Conservation (phyloP, 202 grass and related monocot genomes). For the Hordeum pubiflorum region DNA sequence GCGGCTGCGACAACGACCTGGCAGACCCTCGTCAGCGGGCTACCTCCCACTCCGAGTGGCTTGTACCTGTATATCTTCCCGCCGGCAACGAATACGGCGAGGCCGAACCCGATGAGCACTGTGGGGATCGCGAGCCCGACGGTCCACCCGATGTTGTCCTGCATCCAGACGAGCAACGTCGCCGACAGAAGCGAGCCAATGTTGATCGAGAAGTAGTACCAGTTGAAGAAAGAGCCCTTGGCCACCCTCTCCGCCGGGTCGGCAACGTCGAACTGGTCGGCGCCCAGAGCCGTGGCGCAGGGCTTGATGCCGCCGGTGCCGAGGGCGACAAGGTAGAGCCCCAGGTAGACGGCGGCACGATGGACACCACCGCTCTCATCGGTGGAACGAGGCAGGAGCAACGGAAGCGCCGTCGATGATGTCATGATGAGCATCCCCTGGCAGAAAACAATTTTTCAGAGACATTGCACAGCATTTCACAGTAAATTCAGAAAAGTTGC, state of each 20-base stretch:
- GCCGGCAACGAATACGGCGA: not conserved
- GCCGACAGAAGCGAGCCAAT: not conserved
- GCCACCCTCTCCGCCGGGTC: not conserved
- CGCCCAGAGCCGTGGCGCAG: too few relatives aligned
- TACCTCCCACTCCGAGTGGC: not conserved
- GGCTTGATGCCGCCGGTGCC: too few relatives aligned
- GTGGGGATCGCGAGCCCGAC: not conserved
- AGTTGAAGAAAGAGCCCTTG: not conserved
- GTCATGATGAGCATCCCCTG: not conserved
- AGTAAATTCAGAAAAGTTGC: not conserved
- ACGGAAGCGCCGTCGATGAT: not conserved
- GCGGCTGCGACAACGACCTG: not conserved
- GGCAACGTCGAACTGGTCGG: not conserved
- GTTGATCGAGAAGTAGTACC: not conserved
- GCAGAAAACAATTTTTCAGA: not conserved
- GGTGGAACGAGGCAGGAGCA: not conserved
- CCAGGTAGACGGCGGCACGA: too few relatives aligned
- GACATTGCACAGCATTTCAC: too few relatives aligned
- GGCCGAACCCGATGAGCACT: not conserved
- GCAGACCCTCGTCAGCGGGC: not conserved
- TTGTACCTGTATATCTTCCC: not conserved
- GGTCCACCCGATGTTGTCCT: not conserved
- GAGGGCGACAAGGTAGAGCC: too few relatives aligned
- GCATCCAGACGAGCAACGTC: not conserved
- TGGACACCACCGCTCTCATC: too few relatives aligned